These are phyloP conservation scores for Mycena kentingensis DNA, from an alignment of 768 basidiomycete species.

Conservation along the genomic window DNA sequence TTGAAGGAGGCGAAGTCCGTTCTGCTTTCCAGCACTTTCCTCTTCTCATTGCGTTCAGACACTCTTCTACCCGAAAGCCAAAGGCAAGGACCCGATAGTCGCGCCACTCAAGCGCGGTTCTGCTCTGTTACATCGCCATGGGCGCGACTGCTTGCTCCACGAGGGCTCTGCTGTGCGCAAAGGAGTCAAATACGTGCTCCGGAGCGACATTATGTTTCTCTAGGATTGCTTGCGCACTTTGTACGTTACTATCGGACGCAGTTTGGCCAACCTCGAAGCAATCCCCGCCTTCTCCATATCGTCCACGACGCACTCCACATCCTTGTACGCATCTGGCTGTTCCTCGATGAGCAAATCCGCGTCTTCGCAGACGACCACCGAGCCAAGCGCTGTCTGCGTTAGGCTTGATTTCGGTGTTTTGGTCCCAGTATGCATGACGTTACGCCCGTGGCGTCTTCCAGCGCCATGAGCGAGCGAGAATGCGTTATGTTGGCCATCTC, in stretches of 20 bases:
- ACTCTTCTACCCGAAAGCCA: slow-evolving; percentile 64
- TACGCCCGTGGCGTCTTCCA: slow-evolving; percentile 37
- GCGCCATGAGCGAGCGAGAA: slow-evolving; percentile 43
- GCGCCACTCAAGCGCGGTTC: slow-evolving; percentile 61
- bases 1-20: slow-evolving; percentile 67
- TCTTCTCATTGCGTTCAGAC: slow-evolving; percentile 45
- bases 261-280: slow-evolving; percentile 30
- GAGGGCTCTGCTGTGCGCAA: slow-evolving; percentile 64
- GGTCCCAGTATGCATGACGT: slow-evolving; percentile 31
- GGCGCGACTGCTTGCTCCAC: slow-evolving; percentile 70
- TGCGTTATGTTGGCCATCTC: slow-evolving; percentile 37
- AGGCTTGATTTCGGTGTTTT: slow-evolving; percentile 32
- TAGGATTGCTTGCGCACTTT: slow-evolving; percentile 34
- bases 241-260: slow-evolving; percentile 41
- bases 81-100: slow-evolving; percentile 48
- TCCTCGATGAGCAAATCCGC: slow-evolving; percentile 40
- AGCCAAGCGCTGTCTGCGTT: slow-evolving; percentile 37
- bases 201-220: slow-evolving; percentile 75
- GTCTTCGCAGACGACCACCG: slow-evolving; percentile 39
- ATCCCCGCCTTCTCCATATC: slow-evolving; percentile 36
- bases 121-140: slow-evolving; percentile 71
- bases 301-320: slow-evolving; percentile 36
- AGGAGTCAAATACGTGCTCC: slow-evolving; percentile 72
- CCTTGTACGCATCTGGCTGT: slow-evolving; percentile 42
- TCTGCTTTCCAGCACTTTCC: background rate